Base-by-base conservation (phyloP, 805 yeast species). In the Peterozyma xylosa region DNA sequence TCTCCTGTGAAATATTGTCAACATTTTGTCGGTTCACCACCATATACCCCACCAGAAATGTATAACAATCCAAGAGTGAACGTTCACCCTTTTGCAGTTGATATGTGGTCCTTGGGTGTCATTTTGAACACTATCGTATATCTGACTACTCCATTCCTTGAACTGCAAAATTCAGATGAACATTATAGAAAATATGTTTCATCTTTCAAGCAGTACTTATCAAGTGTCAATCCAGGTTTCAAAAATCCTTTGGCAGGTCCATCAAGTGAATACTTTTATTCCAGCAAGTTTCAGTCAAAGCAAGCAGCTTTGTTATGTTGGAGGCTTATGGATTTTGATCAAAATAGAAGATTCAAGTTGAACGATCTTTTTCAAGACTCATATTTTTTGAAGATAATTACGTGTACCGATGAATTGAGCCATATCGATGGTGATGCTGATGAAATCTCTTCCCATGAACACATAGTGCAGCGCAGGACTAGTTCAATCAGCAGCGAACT, bases 1-100 rank as follows among this genome's bases (percentile, higher is more conserved):
- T 68, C 77, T 18, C 65, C 67, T 3, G 49, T 73, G 11, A 62
- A 60, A 41, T 35, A 44, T 14, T 42, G 48, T 18, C 64, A 71
- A 36, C 65, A 77, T 2, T 73, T 74, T 57, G 82, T 83, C 37
- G 93, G 95, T 2, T 82, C 90, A 1, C 87, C 93, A 3, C 93
- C 93, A 1, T 85, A 82, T 59, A 76, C 82, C 11, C 79, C 91
- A 4, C 93, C 95, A 1, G 93, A 85, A 60, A 86, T 83, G 13
- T 55, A 43, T 62, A 66, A 59, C 58, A 58, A 50, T 56, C 66
- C 66, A 60, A 52, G 63, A 53, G 56, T 41, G 52, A 39, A 39
- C 41, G 58, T 52, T 60, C 76, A 82, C 55, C 84, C 89, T 0
- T 79, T 77, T 53, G 70, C 71, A 48, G 76, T 83, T 70, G 95